Evolutionary conservation across 495 filamentous ascomycete genomes (phyloP), one percentile per base, ranked within the genome.

Genomic region (Penicillium goetzii): DNA sequence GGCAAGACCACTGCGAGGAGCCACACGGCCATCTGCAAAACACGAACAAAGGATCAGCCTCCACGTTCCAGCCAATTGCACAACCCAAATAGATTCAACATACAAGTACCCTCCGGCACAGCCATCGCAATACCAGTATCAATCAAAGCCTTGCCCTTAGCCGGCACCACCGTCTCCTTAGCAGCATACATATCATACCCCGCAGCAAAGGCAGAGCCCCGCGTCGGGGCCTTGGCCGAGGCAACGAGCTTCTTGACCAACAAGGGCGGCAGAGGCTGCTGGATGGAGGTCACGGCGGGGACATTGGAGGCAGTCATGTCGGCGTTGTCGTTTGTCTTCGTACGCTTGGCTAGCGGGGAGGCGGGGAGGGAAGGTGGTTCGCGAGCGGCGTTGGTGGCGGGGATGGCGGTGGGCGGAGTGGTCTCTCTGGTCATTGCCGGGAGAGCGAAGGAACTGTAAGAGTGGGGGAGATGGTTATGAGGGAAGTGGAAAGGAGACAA

Each of bases 181-280:
- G 93, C 84, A 53, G 88, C 88, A 74, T 91, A 98, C 41, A 98
- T 67, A 80, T 99, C 95, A 76, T 97, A 97, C 4, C 95, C 95
- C 4, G 95, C 95, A 0, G 94, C 90, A 69, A 93, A 93, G 36
- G 89, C 89, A 67, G 90, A 93, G 54, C 93, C 94, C 63, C 94
- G 85, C 0, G 93, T 98, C 8, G 95, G 95, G 33, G 91, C 83
- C 19, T 81, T 84, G 10, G 86, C 95, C 32, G 86, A 84, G 21
- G 84, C 74, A 17, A 88, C 87, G 58, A 98, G 87, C 74, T 93
- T 92, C 85, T 97, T 93, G 71, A 99, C 87, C 50, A 91, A 84
- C 36, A 97, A 83, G 14, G 89, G 76, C 17, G 88, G 89, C 64
- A 73, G 78, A 30, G 74, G 73, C 66, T 69, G 77, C 64, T 74